A percentile compares a stretch with the other conserved stretches of the same genome.
Evolutionary conservation across 306 rosid genomes (phyloP).

Genomic region (Quercus bicolor): DNA sequence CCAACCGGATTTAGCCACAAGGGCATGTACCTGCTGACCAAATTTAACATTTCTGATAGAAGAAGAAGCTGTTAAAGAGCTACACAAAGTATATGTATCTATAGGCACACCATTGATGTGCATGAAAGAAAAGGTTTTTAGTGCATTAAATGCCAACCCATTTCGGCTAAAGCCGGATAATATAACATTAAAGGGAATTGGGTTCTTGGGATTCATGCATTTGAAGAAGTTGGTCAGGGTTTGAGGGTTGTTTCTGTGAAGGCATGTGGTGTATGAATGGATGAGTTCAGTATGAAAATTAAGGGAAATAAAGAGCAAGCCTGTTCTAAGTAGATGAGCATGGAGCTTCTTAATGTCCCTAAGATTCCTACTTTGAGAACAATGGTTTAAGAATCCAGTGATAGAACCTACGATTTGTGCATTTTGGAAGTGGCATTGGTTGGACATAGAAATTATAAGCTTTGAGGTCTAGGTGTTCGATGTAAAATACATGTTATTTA

Average conservation of each 20-base stretch:
- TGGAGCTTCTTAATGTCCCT: slow-evolving; percentile 51
- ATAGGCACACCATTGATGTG: slow-evolving; percentile 44
- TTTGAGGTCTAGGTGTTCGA: background rate
- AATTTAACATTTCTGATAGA: slow-evolving; percentile 32
- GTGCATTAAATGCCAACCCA: slow-evolving; percentile 48
- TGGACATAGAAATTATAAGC: slow-evolving; percentile 33
- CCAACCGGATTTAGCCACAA: slow-evolving; percentile 59
- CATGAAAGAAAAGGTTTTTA: slow-evolving; percentile 60
- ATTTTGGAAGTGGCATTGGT: background rate
- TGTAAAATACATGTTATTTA: background rate
- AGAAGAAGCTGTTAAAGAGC: slow-evolving; percentile 56
- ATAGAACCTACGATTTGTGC: slow-evolving; percentile 15
- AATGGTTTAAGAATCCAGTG: slow-evolving; percentile 32
- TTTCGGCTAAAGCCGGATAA: slow-evolving; percentile 41
- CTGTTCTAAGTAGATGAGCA: slow-evolving; percentile 46
- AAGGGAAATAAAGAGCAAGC: slow-evolving; percentile 37
- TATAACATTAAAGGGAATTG: slow-evolving; percentile 46
- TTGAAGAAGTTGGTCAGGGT: slow-evolving; percentile 41
- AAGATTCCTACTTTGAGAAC: slow-evolving; percentile 32
- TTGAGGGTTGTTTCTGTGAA: slow-evolving; percentile 20
- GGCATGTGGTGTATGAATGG: slow-evolving; percentile 33
- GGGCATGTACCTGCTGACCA: slow-evolving; percentile 54
- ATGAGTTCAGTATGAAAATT: slow-evolving; percentile 45
- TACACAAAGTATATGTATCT: slow-evolving; percentile 61
- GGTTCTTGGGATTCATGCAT: slow-evolving; percentile 45